Conservation (phyloP, 306 rosid genomes). For the Glycyrrhiza uralensis region DNA sequence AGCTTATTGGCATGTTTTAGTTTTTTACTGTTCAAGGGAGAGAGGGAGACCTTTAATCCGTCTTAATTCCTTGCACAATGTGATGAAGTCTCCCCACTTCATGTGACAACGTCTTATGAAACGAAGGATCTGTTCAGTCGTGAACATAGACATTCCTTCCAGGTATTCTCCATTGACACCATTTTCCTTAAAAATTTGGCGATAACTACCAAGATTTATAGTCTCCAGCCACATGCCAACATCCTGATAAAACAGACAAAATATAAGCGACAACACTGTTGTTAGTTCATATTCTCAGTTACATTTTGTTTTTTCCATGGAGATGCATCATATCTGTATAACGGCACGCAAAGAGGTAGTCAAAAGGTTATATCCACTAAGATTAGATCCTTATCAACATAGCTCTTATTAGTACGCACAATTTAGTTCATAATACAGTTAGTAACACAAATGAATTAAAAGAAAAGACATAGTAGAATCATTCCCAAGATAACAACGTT, state of each 20-base stretch:
- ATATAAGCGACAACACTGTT: neutral
- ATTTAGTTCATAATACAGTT: neutral
- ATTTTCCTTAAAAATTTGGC: slow-evolving; percentile 87
- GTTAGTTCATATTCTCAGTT: neutral
- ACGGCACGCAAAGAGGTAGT: neutral
- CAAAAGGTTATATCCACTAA: neutral
- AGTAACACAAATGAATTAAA: neutral
- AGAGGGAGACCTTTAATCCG: slow-evolving; percentile 79
- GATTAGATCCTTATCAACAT: slow-evolving; percentile 7
- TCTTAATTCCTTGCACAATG: slow-evolving; percentile 94
- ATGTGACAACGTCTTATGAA: slow-evolving; percentile 97
- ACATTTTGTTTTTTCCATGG: neutral
- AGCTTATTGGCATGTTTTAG: neutral
- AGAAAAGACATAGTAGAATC: neutral
- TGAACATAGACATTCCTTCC: slow-evolving; percentile 99
- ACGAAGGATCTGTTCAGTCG: slow-evolving; percentile 97
- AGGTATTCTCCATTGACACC: slow-evolving; percentile 98
- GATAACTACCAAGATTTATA: slow-evolving; percentile 87
- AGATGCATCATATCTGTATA: neutral
- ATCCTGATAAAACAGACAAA: slow-evolving; percentile 58
- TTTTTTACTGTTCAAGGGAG: slow-evolving; percentile 2
- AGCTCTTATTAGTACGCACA: neutral
- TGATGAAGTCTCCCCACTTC: slow-evolving; percentile 99
- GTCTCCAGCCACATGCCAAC: slow-evolving; percentile 98
- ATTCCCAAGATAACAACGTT: neutral